Evolutionary conservation across 2,329 filamentous ascomycete species (phyloP), one percentile per base, ranked within the genome.

Genomic region (Apiospora phragmitis): DNA sequence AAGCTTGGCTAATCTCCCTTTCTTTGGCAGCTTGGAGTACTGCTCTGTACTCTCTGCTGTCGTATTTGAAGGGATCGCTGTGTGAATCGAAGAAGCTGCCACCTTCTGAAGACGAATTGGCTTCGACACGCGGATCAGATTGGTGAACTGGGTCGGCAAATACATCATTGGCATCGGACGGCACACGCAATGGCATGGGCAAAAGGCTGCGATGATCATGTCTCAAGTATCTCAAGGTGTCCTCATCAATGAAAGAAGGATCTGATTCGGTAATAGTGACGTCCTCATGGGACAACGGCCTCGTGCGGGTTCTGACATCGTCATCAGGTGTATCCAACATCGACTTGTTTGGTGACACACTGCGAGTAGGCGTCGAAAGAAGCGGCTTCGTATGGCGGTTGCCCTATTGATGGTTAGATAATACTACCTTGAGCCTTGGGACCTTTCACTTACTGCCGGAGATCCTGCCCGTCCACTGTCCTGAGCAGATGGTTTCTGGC

Each of bases 11-110:
- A 18, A 86, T 79, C 14, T 86, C 83, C 69, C 81, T 78, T 71
- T 86, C 84, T 70, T 79, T 80, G 1, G 79, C 77, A 4, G 80
- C 76, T 9, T 80, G 77, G 11, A 85, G 73, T 49, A 83, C 83
- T 12, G 78, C 71, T 18, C 77, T 79, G 72, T 84, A 84, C 1
- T 77, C 72, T 11, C 79, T 78, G 43, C 76, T 79, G 73, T 87
- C 85, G 71, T 85, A 87, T 66, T 80, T 79, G 76, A 87, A 87
- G 0, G 83, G 85, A 51, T 87, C 84, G 0, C 79, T 76, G 42
- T 80, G 80, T 0, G 81, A 83, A 7, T 78, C 81, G 35, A 79
- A 80, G 3, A 77, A 78, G 47, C 71, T 51, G 12, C 73, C 75
- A 6, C 70, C 41, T 43, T 35, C 73, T 12, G 77, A 76, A 32